Evolutionary conservation across 805 yeast species (phyloP).

Genomic region (Candida ficus): DNA sequence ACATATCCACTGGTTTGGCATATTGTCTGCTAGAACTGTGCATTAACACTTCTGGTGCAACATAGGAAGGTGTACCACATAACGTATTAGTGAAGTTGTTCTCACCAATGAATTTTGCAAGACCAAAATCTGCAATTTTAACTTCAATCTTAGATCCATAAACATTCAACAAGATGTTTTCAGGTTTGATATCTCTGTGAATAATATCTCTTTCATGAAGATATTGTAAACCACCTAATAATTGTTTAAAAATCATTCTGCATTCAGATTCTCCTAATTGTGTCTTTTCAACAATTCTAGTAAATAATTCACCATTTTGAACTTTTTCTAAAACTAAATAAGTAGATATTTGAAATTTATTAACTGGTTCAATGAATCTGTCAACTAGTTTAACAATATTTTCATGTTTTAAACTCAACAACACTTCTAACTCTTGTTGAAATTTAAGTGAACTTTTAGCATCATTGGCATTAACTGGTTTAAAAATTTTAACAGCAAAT

Average conservation of each 20-base stretch:
- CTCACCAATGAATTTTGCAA: conserved; percentile 59
- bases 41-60: conserved; percentile 73
- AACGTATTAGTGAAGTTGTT: conserved; percentile 68
- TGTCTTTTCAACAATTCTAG: conserved; percentile 62
- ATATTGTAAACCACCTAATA: conserved; percentile 58
- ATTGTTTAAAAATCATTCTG: conserved; percentile 56
- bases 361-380: conserved; percentile 51
- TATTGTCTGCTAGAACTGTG: conserved; percentile 45
- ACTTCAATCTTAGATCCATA: conserved; percentile 40
- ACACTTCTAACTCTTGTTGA: conserved; percentile 62
- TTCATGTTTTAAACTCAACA: conserved; percentile 61
- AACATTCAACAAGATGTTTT: conserved; percentile 54
- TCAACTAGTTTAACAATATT: conserved; percentile 64
- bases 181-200: conserved; percentile 79
- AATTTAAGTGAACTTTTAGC: conserved; percentile 36
- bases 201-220: conserved; percentile 67
- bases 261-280: conserved; percentile 59
- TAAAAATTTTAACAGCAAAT: conserved; percentile 73
- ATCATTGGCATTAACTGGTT: conserved; percentile 44
- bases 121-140: conserved; percentile 81
- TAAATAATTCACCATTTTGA: conserved; percentile 71
- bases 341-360: conserved; percentile 36
- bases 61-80: conserved; percentile 86
- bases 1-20: conserved; percentile 68
- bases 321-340: conserved; percentile 69